Evolutionary conservation across 257 asterid species (phyloP), one percentile per base, ranked within the genome.

Genomic region (Ilex asprella): DNA sequence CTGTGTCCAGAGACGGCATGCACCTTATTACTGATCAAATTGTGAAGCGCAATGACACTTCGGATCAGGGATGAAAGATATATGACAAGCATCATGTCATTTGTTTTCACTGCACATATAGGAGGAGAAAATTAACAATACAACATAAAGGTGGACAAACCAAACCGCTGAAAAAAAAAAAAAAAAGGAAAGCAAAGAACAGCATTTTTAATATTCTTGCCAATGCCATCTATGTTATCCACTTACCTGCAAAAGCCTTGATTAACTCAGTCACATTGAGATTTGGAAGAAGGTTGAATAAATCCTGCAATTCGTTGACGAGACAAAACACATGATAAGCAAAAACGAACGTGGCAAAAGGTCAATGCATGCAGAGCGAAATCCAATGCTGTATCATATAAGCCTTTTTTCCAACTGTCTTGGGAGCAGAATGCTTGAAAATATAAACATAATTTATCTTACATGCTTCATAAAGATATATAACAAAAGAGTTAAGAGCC

Each of bases 31-130:
- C 81, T 90, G 78, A 90, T 90, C 81, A 90, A 79, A 82, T 90
- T 87, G 66, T 90, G 97, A 71, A 90, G 94, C 59, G 97, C 97
- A 72, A 87, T 89, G 59, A 89, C 87, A 65, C 97, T 89, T 74
- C 97, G 79, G 84, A 86, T 89, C 39, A 89, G 88, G 47, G 95
- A 84, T 62, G 97, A 89, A 44, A 89, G 91, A 72, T 89, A 89
- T 68, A 89, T 89, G 71, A 89, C 97, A 88, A 89, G 64, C 97
- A 89, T 89, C 95, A 86, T 86, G 79, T 89, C 95, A 77, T 89
- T 89, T 21, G 97, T 89, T 81, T 89, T 89, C 81, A 89, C 97
- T 89, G 82, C 70, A 72, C 41, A 0, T 3, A 35, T 35, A 35
- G 43, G 74, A 52, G 63, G 60, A 58, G 41, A 14, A 62, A 56